Conservation (phyloP, 2,329 filamentous ascomycete species). For the Thielaviopsis populi region DNA sequence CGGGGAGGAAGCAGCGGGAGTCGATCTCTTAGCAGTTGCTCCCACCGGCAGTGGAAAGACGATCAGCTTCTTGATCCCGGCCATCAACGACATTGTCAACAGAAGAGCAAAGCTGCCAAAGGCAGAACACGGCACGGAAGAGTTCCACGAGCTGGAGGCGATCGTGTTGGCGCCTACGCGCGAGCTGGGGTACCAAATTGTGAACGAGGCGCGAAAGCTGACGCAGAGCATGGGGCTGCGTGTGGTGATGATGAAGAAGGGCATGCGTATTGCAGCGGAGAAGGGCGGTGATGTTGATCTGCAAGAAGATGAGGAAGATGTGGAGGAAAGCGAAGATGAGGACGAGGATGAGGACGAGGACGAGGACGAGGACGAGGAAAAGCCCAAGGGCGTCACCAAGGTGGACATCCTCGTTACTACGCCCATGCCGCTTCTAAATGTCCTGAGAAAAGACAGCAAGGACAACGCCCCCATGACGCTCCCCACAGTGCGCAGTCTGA, state of each 20-base stretch:
- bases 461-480: slow-evolving; percentile 34
- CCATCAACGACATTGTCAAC: slow-evolving; percentile 60
- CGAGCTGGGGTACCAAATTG: slow-evolving; percentile 65
- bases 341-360: slow-evolving; percentile 25
- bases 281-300: slow-evolving; percentile 24
- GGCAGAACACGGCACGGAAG: slow-evolving; percentile 24
- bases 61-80: slow-evolving; percentile 75
- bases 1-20: slow-evolving; percentile 19
- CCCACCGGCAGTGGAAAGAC: slow-evolving; percentile 97
- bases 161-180: slow-evolving; percentile 66
- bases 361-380: slow-evolving; percentile 24
- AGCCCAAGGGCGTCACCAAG: slow-evolving; percentile 20
- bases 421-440: slow-evolving; percentile 55
- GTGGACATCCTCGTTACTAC: slow-evolving; percentile 29
- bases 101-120: slow-evolving; percentile 32
- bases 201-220: slow-evolving; percentile 75
- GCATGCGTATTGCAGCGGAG: slow-evolving; percentile 51
- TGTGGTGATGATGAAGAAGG: slow-evolving; percentile 71
- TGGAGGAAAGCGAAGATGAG: slow-evolving; percentile 25
- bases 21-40: slow-evolving; percentile 71
- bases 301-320: slow-evolving; percentile 26
- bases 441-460: slow-evolving; percentile 36
- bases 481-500: slow-evolving; percentile 54
- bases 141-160: slow-evolving; percentile 41
- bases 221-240: slow-evolving; percentile 60